Conservation (phyloP, 1,139 yeast species). For the Kodamaea sp. region DNA sequence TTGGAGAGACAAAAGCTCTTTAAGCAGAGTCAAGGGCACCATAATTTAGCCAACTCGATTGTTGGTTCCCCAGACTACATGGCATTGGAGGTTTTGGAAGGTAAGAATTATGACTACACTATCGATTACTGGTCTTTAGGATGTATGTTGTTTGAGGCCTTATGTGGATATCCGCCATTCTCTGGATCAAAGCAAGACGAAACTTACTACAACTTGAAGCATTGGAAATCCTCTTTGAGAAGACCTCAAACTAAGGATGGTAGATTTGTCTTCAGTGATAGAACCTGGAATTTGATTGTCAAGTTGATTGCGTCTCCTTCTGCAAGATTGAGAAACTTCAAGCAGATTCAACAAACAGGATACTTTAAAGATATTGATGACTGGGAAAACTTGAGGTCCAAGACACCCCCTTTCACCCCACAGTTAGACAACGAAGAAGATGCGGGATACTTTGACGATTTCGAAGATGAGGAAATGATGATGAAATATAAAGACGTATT, state of each 20-base stretch:
- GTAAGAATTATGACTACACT: conserved; percentile 89
- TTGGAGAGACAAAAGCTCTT: conserved; percentile 85
- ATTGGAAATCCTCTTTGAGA: conserved; percentile 86
- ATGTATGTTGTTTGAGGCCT: conserved; percentile 88
- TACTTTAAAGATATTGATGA: conserved; percentile 79
- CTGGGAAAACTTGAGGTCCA: conserved; percentile 68
- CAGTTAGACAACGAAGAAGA: conserved; percentile 96
- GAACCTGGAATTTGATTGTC: conserved; percentile 91
- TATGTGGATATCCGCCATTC: conserved; percentile 96
- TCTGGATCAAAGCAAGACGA: conserved; percentile 93
- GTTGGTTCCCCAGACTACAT: conserved; percentile 99
- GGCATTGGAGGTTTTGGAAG: conserved; percentile 97
- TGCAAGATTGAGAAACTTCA: conserved; percentile 71
- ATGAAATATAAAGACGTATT: conserved; percentile 96
- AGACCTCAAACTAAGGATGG: conserved; percentile 95
- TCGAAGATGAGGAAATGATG: conserved; percentile 95
- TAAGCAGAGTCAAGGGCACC: conserved; percentile 64
- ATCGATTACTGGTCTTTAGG: conserved; percentile 99
- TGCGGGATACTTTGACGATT: conserved; percentile 98
- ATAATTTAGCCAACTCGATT: conserved; percentile 85
- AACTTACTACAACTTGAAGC: conserved; percentile 88
- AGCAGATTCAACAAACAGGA: conserved; percentile 74
- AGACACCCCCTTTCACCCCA: conserved; percentile 93
- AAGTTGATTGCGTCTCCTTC: conserved; percentile 79
- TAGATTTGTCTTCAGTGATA: conserved; percentile 86